Conservation (phyloP, 2,329 filamentous ascomycete species). For the Colletotrichum gloeosporioides region DNA sequence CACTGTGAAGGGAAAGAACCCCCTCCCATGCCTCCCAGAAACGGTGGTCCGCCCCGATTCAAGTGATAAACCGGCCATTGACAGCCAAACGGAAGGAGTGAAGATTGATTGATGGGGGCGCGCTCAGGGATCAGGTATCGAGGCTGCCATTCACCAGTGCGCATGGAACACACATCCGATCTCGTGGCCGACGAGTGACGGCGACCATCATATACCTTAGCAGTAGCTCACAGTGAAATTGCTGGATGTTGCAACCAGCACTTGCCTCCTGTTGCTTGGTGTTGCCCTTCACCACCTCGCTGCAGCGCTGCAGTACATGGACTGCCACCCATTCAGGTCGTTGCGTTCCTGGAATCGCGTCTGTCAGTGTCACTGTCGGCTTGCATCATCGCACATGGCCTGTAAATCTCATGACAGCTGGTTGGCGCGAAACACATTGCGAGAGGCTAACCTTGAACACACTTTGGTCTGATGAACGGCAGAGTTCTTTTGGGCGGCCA, state of each 20-base stretch:
- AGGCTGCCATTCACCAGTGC: neutral
- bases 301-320: neutral
- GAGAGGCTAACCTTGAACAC: neutral
- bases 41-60: neutral
- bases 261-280: neutral
- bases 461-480: neutral
- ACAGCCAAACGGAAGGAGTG: neutral
- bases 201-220: too few relatives aligned
- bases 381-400: neutral
- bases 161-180: neutral
- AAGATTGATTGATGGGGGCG: neutral
- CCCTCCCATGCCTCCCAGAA: neutral
- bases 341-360: neutral
- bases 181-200: neutral
- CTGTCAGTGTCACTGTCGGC: neutral
- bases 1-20: neutral
- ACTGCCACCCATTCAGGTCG: neutral
- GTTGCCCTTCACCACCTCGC: neutral
- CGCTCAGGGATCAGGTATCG: conserved; percentile 10
- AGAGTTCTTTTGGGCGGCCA: neutral
- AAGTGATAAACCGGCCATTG: neutral
- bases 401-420: neutral
- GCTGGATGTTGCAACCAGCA: neutral
- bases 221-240: neutral
- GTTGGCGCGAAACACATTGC: neutral